phyloP scores from a whole-genome alignment of 139 green algal genomes.

The Chlorella sp. region DNA sequence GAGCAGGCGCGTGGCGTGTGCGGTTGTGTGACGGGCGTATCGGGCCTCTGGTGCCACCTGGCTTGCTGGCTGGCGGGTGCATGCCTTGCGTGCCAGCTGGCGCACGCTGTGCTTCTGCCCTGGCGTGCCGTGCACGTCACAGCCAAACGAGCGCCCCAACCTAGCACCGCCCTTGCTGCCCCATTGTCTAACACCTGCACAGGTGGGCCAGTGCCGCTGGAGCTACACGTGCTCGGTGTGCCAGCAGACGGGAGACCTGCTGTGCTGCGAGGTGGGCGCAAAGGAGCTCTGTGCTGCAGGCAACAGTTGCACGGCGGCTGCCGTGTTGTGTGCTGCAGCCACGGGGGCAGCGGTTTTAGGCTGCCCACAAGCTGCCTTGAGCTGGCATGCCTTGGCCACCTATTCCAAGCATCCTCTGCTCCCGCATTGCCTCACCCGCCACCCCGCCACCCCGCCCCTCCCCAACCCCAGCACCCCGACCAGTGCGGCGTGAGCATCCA shows the following conservation, averaged over 20 bases:
- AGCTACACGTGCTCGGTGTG: constrained; percentile 50
- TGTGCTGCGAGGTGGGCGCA: constrained; percentile 53
- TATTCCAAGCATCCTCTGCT: background rate
- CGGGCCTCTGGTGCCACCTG: no score
- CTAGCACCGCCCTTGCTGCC: no score
- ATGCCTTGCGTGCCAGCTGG: no score
- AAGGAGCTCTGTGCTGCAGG: background rate
- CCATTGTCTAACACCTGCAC: no score
- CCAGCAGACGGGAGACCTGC: constrained; percentile 47
- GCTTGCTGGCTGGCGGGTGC: no score
- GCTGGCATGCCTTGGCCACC: background rate
- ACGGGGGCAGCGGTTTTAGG: background rate
- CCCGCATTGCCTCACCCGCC: background rate
- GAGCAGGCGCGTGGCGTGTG: constrained; percentile 21
- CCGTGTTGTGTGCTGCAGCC: background rate
- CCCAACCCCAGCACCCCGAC: constrained; percentile 34
- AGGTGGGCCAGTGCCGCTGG: constrained; percentile 43
- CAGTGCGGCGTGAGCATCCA: constrained; percentile 43
- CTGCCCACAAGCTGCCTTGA: background rate
- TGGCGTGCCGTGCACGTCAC: no score
- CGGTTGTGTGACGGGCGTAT: no score
- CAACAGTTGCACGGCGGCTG: background rate
- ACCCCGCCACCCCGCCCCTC: background rate
- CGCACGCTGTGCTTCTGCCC: no score
- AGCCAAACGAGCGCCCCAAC: no score